Conservation (phyloP, 2,329 filamentous ascomycete genomes). For the Fusarium agapanthi region DNA sequence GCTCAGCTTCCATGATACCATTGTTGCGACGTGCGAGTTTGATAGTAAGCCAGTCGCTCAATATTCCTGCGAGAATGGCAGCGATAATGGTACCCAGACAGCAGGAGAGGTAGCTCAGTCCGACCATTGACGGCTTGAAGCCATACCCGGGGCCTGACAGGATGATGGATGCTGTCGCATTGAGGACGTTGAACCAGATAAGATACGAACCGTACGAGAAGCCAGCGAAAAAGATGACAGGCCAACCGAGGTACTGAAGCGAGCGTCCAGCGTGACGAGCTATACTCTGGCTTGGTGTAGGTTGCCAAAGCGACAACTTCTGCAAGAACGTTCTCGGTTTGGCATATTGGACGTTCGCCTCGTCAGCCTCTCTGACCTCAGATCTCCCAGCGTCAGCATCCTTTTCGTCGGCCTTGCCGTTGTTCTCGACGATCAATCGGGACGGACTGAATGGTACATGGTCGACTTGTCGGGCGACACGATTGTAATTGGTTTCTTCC, state of each 20-base stretch:
- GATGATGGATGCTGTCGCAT: conserved; percentile 54
- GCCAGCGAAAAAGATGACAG: conserved; percentile 53
- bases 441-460: background rate
- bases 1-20: conserved; percentile 53
- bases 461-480: conserved; percentile 20
- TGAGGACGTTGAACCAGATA: conserved; percentile 55
- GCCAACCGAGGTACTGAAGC: conserved; percentile 51
- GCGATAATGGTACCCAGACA: conserved; percentile 47
- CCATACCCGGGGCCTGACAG: conserved; percentile 50
- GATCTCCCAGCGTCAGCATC: background rate
- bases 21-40: conserved; percentile 51
- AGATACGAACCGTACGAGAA: conserved; percentile 55
- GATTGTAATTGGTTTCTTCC: conserved; percentile 66
- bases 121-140: conserved; percentile 51
- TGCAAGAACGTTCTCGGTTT: conserved; percentile 51
- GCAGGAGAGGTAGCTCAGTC: conserved; percentile 50
- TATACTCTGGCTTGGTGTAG: conserved; percentile 46
- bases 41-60: conserved; percentile 51
- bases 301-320: conserved; percentile 54
- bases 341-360: background rate
- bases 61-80: conserved; percentile 43
- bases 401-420: background rate
- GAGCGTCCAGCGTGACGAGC: conserved; percentile 49
- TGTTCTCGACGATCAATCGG: conserved; percentile 8
- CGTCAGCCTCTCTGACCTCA: conserved; percentile 12